Evolutionary conservation across 1,284 basidiomycete genomes (phyloP), one percentile per base, ranked within the genome.

Genomic region (Pseudozyma tsukubaensis): DNA sequence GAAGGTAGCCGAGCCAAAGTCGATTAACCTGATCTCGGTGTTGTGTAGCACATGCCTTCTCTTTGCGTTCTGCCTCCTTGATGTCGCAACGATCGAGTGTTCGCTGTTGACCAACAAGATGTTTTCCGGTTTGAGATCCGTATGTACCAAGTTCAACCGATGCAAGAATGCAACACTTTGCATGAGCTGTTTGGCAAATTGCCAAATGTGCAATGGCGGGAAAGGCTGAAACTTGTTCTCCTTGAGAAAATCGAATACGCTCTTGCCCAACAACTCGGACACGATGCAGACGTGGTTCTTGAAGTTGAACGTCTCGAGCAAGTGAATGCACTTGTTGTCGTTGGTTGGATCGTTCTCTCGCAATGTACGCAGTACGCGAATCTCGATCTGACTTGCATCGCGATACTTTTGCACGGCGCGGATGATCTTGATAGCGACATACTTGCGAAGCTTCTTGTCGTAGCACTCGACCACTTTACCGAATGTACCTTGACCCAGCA

Each of bases 351-450:
- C 97, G 67, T 92, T 89, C 85, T 94, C 91, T 82, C 93, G 93
- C 77, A 99, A 89, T 78, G 91, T 92, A 82, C 94, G 91, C 44
- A 99, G 89, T 21, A 99, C 97, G 54, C 94, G 90, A 76, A 99
- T 92, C 87, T 99, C 97, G 76, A 99, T 98, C 87, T 95, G 97
- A 86, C 94, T 96, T 10, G 97, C 97, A 86, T 99, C 97, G 56
- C 97, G 92, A 84, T 98, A 85, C 76, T 85, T 85, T 67, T 85
- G 84, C 16, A 85, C 76, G 11, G 85, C 83, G 1, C 85, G 77
- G 56, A 99, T 99, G 75, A 99, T 95, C 89, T 99, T 99, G 88
- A 99, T 94, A 44, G 97, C 97, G 24, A 99, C 96, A 82, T 90
- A 89, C 77, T 88, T 88, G 34, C 85, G 76, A 47, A 73, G 47